Evolutionary conservation across 345 rosid species (phyloP).

Genomic region (Arabidopsis thaliana): DNA sequence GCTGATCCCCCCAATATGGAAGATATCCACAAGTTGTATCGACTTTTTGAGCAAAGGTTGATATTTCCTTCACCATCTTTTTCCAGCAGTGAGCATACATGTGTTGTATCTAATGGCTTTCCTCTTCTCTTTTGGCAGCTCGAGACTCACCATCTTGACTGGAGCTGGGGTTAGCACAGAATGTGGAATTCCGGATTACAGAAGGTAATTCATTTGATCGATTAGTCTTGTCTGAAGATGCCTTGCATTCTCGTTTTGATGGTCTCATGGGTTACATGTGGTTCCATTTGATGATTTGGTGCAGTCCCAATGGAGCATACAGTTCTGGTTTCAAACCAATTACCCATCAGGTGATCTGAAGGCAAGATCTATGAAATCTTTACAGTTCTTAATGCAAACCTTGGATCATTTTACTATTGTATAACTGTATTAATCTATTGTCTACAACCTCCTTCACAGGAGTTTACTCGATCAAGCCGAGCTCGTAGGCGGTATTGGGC

Average conservation of each 20-base stretch:
- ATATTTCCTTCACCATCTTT: background rate
- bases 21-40: conserved; percentile 64
- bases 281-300: conserved; percentile 11
- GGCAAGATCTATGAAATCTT: conserved; percentile 54
- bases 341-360: conserved; percentile 94
- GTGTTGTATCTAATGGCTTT: background rate
- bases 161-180: conserved; percentile 98
- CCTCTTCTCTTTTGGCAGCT: conserved; percentile 48
- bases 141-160: conserved; percentile 73
- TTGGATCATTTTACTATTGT: background rate
- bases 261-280: background rate
- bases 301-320: conserved; percentile 98
- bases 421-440: background rate
- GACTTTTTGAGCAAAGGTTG: conserved; percentile 74
- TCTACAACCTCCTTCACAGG: conserved; percentile 50
- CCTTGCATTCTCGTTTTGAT: background rate
- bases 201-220: conserved; percentile 62
- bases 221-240: background rate
- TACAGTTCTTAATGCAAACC: background rate
- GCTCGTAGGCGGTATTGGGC: conserved; percentile 93
- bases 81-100: background rate
- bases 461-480: conserved; percentile 68
- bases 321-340: conserved; percentile 95
- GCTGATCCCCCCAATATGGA: conserved; percentile 73
- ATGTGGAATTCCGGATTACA: conserved; percentile 95